Evolutionary conservation across 805 yeast genomes (phyloP).

Genomic region (Saturnispora sekii): DNA sequence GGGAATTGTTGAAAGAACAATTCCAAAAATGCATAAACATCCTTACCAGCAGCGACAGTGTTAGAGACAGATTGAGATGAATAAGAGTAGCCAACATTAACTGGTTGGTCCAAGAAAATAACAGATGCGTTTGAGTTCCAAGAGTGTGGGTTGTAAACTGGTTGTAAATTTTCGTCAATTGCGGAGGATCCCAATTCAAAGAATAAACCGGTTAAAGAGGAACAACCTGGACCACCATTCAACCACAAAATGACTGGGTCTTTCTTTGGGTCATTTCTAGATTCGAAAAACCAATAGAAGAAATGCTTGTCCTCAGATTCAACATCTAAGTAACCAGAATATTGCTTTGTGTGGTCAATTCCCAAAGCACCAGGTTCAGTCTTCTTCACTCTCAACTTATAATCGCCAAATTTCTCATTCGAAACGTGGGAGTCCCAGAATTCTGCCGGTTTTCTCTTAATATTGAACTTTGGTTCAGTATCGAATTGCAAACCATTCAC

Average conservation of each 20-base stretch:
- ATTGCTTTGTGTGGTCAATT: constrained; percentile 57
- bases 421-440: constrained; percentile 29
- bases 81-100: constrained; percentile 84
- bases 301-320: constrained; percentile 70
- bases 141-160: constrained; percentile 71
- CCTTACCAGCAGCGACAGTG: constrained; percentile 78
- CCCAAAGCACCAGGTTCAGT: constrained; percentile 42
- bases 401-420: constrained; percentile 31
- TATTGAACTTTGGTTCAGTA: constrained; percentile 39
- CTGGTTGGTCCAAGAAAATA: constrained; percentile 89
- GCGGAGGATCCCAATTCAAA: constrained; percentile 89
- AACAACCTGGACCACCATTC: constrained; percentile 96
- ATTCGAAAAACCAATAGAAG: constrained; percentile 90
- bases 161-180: constrained; percentile 53
- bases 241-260: constrained; percentile 86
- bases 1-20: constrained; percentile 82
- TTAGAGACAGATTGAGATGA: constrained; percentile 53
- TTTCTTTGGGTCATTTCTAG: constrained; percentile 73
- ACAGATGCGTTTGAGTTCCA: constrained; percentile 92
- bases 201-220: constrained; percentile 80
- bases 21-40: constrained; percentile 75
- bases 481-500: constrained; percentile 38
- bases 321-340: constrained; percentile 64
- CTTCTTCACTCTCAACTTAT: constrained; percentile 40
- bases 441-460: constrained; percentile 23